These are phyloP conservation scores for Dendrobium chrysotoxum DNA, from an alignment of 106 monocot genomes.

Conservation along the genomic window DNA sequence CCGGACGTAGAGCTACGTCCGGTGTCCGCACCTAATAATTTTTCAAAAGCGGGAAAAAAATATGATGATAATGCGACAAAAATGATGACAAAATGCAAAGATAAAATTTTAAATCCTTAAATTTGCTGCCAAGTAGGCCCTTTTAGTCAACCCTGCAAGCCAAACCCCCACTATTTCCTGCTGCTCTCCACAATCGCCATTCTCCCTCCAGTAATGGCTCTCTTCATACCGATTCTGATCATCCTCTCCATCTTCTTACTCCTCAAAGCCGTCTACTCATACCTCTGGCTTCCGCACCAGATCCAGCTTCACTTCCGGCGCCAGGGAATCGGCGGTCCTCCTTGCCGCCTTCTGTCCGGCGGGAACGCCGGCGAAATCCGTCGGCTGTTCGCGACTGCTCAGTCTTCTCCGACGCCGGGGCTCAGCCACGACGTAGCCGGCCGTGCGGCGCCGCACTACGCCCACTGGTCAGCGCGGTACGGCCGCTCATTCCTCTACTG, in stretches of 20 bases:
- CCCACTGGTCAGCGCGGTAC: conserved; percentile 45
- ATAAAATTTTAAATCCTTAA: too few relatives aligned
- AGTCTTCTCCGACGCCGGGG: conserved; percentile 23
- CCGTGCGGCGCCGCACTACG: conserved; percentile 56
- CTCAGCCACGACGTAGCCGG: conserved; percentile 32
- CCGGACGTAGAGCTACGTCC: too few relatives aligned
- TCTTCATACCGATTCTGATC: conserved; percentile 6
- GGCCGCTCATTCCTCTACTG: conserved; percentile 63
- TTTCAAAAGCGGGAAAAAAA: too few relatives aligned
- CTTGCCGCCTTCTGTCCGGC: conserved; percentile 38
- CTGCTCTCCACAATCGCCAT: background rate
- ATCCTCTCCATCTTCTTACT: conserved; percentile 18
- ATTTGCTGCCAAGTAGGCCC: too few relatives aligned
- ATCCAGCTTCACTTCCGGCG: conserved; percentile 44
- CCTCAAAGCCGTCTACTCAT: conserved; percentile 22
- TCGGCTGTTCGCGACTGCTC: conserved; percentile 38
- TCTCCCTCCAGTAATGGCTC: background rate
- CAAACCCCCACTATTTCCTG: background rate
- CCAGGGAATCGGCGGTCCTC: conserved; percentile 53
- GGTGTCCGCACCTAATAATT: too few relatives aligned
- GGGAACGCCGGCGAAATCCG: conserved; percentile 68
- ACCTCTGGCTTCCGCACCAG: conserved; percentile 41
- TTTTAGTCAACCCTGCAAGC: too few relatives aligned
- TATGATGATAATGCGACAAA: too few relatives aligned
- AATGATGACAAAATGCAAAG: too few relatives aligned